phyloP scores from a whole-genome alignment of 352 stramenopile genomes.

The Phytopythium oedochilum region DNA sequence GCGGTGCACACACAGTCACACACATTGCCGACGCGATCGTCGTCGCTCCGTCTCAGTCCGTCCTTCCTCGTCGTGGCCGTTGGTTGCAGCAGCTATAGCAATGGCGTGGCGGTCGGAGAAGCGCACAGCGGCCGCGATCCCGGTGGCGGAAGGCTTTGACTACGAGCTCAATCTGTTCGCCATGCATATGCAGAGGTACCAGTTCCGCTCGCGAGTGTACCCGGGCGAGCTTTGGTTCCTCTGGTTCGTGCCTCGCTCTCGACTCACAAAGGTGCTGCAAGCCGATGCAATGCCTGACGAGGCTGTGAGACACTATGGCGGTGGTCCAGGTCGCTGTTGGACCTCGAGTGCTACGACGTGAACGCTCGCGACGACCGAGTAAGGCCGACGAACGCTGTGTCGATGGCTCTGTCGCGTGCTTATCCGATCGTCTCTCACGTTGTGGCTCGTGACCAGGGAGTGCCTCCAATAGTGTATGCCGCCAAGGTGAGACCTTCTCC shows the following conservation, averaged over 20 bases:
- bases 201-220: conserved; percentile 20
- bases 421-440: neutral
- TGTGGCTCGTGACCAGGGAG: conserved; percentile 16
- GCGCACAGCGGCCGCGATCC: conserved; percentile 6
- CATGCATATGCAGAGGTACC: conserved; percentile 56
- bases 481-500: conserved; percentile 34
- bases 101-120: conserved; percentile 3
- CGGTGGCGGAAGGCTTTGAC: conserved; percentile 13
- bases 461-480: conserved; percentile 56
- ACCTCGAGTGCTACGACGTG: conserved; percentile 43
- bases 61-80: neutral
- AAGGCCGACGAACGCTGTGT: neutral
- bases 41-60: neutral
- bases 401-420: neutral
- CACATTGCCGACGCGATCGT: neutral
- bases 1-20: too few species aligned
- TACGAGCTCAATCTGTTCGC: conserved; percentile 37
- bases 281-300: neutral
- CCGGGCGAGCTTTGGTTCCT: conserved; percentile 41
- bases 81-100: neutral
- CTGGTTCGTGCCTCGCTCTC: conserved; percentile 18
- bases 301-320: neutral
- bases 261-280: too few species aligned
- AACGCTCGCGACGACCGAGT: conserved; percentile 45
- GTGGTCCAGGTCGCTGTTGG: conserved; percentile 31